Percentiles rank a stretch among this genome's conserved stretches.
Evolutionary conservation across 2,329 filamentous ascomycete genomes (phyloP).

Genomic region (Dactylellina haptotyla): DNA sequence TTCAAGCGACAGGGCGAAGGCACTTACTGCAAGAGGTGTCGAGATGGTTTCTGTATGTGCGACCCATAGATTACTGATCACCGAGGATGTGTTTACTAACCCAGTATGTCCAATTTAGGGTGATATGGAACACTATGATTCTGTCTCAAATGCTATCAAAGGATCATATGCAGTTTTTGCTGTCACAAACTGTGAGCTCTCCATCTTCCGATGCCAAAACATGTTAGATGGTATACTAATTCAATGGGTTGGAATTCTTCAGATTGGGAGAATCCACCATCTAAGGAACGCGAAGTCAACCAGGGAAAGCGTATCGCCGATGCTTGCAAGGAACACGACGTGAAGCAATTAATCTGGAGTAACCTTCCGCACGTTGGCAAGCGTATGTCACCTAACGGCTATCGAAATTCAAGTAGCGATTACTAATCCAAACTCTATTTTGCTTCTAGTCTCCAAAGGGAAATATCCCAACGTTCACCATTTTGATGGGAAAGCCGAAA

Average conservation of each 20-base stretch:
- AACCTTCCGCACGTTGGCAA: constrained; percentile 59
- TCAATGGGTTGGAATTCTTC: constrained; percentile 2
- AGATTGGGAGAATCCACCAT: constrained; percentile 52
- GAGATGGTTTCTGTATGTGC: constrained; percentile 61
- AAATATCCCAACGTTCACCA: constrained; percentile 61
- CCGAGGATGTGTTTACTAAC: background rate
- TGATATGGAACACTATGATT: constrained; percentile 62
- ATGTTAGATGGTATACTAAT: background rate
- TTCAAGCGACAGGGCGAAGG: constrained; percentile 62
- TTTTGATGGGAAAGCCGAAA: constrained; percentile 70
- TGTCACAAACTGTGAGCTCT: constrained; percentile 54
- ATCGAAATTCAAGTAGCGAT: background rate
- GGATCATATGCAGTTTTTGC: constrained; percentile 62
- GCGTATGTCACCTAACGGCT: constrained; percentile 24
- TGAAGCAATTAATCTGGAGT: constrained; percentile 60
- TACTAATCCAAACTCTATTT: constrained; percentile 1
- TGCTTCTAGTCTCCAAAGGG: constrained; percentile 55
- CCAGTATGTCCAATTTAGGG: constrained; percentile 59
- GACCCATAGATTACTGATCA: background rate
- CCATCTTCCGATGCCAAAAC: background rate
- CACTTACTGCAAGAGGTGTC: constrained; percentile 62
- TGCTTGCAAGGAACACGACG: constrained; percentile 59
- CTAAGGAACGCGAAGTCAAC: constrained; percentile 56
- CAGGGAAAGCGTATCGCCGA: constrained; percentile 68
- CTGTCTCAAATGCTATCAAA: constrained; percentile 61